Evolutionary conservation across 2,329 filamentous ascomycete genomes (phyloP).

Genomic region (Aspergillus hortae): DNA sequence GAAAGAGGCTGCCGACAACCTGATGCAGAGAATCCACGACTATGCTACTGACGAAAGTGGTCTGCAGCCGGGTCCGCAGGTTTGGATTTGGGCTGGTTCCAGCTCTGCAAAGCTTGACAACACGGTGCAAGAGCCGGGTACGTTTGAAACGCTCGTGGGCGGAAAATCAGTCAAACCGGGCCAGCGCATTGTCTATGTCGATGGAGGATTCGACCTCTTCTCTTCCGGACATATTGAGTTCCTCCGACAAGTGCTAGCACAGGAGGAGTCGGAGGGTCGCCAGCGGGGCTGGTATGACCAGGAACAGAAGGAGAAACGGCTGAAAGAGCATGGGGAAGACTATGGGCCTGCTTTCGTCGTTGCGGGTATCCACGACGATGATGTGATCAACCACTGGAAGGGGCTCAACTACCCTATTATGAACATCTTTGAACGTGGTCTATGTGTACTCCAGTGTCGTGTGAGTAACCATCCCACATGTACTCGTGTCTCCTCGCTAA

Average conservation of each 20-base stretch:
- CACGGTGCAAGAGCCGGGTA: constrained; percentile 57
- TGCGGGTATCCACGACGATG: constrained; percentile 89
- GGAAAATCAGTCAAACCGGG: constrained; percentile 70
- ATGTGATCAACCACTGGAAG: constrained; percentile 94
- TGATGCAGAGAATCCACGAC: constrained; percentile 72
- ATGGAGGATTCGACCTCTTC: constrained; percentile 95
- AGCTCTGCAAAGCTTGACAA: constrained; percentile 33
- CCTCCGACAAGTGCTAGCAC: constrained; percentile 68
- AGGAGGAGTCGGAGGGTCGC: constrained; percentile 67
- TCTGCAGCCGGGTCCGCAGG: constrained; percentile 70
- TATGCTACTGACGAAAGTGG: constrained; percentile 88
- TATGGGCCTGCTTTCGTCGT: constrained; percentile 85
- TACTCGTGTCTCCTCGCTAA: neutral
- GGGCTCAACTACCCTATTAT: constrained; percentile 98
- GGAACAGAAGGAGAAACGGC: constrained; percentile 60
- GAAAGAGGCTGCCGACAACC: constrained; percentile 59
- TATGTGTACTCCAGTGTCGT: constrained; percentile 93
- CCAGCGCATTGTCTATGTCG: constrained; percentile 88
- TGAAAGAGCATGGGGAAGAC: constrained; percentile 63
- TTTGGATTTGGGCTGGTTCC: constrained; percentile 72
- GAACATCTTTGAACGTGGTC: constrained; percentile 95
- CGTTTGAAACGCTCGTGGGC: constrained; percentile 64
- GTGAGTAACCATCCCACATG: constrained; percentile 47
- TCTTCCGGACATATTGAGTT: constrained; percentile 97
- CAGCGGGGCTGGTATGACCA: constrained; percentile 71